phyloP scores from a whole-genome alignment of 2,329 filamentous ascomycete species.

The Pestalotiopsis sp. region DNA sequence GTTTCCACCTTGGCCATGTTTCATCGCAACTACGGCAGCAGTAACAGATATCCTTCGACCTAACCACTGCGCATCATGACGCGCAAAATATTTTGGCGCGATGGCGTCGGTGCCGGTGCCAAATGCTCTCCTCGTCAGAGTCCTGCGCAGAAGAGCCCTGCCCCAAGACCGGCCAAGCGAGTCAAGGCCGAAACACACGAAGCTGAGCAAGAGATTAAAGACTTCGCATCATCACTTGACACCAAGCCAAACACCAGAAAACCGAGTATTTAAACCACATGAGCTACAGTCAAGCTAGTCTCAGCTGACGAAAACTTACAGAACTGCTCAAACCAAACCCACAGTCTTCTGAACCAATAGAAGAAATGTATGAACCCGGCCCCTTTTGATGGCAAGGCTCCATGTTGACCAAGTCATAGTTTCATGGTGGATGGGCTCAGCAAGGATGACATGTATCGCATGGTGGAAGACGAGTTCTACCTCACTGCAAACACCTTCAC shows the following conservation, averaged over 20 bases:
- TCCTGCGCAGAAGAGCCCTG: background rate
- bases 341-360: slow-evolving; percentile 3
- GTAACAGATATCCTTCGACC: background rate
- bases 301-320: background rate
- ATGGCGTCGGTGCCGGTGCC: background rate
- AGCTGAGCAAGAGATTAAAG: background rate
- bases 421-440: slow-evolving; percentile 67
- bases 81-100: slow-evolving; percentile 5
- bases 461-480: slow-evolving; percentile 83
- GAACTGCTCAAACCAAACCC: background rate
- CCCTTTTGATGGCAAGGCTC: too few species aligned
- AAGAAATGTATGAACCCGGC: slow-evolving; percentile 1
- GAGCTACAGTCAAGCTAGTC: background rate
- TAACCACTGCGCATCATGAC: slow-evolving; percentile 1
- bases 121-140: background rate
- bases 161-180: background rate
- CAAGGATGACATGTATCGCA: slow-evolving; percentile 74
- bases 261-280: too few species aligned
- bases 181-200: background rate
- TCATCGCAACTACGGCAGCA: background rate
- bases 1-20: background rate
- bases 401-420: slow-evolving; percentile 33
- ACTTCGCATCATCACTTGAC: background rate
- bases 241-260: background rate
- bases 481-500: slow-evolving; percentile 71